phyloP scores from a whole-genome alignment of 345 rosid genomes.

The Clausena lansium region DNA sequence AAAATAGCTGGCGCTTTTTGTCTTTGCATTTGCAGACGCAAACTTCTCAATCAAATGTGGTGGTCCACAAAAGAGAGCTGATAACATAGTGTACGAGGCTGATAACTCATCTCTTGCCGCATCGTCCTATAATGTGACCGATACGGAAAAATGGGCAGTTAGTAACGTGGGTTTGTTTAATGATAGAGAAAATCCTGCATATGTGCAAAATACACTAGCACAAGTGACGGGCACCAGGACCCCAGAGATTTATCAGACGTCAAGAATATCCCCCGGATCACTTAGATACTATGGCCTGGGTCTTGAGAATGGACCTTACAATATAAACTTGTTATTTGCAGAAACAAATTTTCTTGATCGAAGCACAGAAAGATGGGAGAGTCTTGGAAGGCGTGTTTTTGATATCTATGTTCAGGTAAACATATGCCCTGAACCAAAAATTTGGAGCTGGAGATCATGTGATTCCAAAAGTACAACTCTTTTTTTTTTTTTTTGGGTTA shows the following conservation, averaged over 20 bases:
- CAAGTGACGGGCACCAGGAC: conserved; percentile 37
- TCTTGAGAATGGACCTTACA: conserved; percentile 31
- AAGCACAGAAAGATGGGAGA: conserved; percentile 36
- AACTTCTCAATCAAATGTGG: conserved; percentile 37
- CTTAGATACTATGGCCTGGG: conserved; percentile 48
- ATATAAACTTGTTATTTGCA: conserved; percentile 44
- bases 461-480: neutral
- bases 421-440: neutral
- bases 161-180: conserved; percentile 53
- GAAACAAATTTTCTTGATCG: conserved; percentile 41
- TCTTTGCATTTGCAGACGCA: conserved; percentile 26
- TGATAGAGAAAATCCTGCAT: conserved; percentile 34
- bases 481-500: conserved; percentile 5
- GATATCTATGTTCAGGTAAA: conserved; percentile 51
- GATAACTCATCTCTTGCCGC: conserved; percentile 40
- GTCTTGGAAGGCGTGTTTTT: conserved; percentile 49
- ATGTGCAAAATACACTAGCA: conserved; percentile 16
- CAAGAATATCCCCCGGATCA: conserved; percentile 37
- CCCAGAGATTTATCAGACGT: conserved; percentile 39
- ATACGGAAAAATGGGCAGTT: conserved; percentile 51
- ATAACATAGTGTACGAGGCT: conserved; percentile 40
- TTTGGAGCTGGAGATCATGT: neutral
- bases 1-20: neutral
- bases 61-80: conserved; percentile 12
- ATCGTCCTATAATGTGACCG: conserved; percentile 40